A percentile compares a stretch with the other conserved stretches of the same genome.
These are phyloP conservation scores for Alternaria brassicae DNA, from an alignment of 2,329 filamentous ascomycete species.

Conservation along the genomic window DNA sequence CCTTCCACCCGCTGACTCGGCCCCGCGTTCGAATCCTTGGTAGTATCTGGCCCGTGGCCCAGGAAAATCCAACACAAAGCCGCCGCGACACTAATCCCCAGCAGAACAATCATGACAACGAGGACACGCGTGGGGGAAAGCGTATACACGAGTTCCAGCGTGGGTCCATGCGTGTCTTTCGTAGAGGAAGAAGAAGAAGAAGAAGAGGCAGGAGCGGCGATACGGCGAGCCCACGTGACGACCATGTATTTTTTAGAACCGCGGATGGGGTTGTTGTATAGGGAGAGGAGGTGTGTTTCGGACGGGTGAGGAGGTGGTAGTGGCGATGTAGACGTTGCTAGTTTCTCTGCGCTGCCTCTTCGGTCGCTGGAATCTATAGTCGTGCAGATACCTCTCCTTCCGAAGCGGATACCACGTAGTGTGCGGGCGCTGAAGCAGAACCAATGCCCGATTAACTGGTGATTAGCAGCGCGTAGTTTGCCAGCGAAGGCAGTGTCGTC, in stretches of 20 bases:
- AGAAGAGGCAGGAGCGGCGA: neutral
- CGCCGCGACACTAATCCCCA: constrained; percentile 23
- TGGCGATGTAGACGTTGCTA: neutral
- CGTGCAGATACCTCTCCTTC: too few relatives aligned
- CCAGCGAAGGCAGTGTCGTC: constrained; percentile 39
- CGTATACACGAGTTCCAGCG: neutral
- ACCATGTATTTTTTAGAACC: neutral
- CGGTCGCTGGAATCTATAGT: too few relatives aligned
- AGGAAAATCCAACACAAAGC: neutral
- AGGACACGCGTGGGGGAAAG: constrained; percentile 26
- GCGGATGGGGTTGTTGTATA: neutral
- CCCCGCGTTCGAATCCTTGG: neutral
- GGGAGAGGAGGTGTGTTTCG: neutral
- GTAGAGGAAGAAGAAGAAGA: neutral
- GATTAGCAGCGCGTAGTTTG: constrained; percentile 24
- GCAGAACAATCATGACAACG: constrained; percentile 21
- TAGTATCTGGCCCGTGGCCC: constrained; percentile 5
- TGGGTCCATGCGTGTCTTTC: neutral
- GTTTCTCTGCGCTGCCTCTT: constrained; percentile 23
- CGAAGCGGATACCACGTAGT: constrained; percentile 30
- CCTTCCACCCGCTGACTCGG: neutral
- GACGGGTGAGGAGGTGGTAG: neutral
- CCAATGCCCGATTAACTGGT: constrained; percentile 32
- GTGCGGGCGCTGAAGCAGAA: constrained; percentile 30
- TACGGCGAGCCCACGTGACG: neutral